Base-by-base conservation (phyloP, 352 stramenopile genomes). In the Phytophthora tubulina region DNA sequence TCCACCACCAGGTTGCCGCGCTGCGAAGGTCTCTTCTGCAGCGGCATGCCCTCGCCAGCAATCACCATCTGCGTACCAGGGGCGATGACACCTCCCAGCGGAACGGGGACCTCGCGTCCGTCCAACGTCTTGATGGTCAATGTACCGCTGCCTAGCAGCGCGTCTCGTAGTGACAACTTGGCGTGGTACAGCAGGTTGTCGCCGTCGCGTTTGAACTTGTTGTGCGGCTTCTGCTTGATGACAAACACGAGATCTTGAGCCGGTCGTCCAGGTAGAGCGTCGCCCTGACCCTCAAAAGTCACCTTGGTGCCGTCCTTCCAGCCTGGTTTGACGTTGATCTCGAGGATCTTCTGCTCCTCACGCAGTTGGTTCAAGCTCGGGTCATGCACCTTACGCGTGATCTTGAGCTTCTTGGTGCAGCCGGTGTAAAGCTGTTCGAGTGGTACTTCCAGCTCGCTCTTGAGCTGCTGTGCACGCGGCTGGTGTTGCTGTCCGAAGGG, bases 291-390 rank as follows among this genome's bases (percentile, higher is more conserved):
- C 79, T 99, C 97, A 75, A 99, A 99, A 4, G 93, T 98, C 72
- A 99, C 97, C 58, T 94, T 90, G 42, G 99, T 98, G 51, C 97
- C 97, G 46, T 98, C 86, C 63, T 98, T 95, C 94, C 99, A 99
- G 45, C 98, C 98, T n/a, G 96, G 94, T 38, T 96, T 87, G 3
- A 99, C 84, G 65, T 97, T 92, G 46, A 99, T 92, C 27, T 98
- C 99, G 27, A 99, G 77, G 39, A 96, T 90, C 81, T 95, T 95
- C 46, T 98, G 86, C 76, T 99, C 98, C 72, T 98, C 95, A 44
- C 98, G 97, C 14, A 97, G 72, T 63, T 98, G 66, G 41, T 96
- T 91, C 8, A 85, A 81, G 17, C 56, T 82, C 13, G 84, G 75
- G 65, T 92, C 92, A 41, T 85, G 90, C 35, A 94, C 89, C 44